Evolutionary conservation across 768 basidiomycete genomes (phyloP).

Genomic region (Pisolithus tinctorius): DNA sequence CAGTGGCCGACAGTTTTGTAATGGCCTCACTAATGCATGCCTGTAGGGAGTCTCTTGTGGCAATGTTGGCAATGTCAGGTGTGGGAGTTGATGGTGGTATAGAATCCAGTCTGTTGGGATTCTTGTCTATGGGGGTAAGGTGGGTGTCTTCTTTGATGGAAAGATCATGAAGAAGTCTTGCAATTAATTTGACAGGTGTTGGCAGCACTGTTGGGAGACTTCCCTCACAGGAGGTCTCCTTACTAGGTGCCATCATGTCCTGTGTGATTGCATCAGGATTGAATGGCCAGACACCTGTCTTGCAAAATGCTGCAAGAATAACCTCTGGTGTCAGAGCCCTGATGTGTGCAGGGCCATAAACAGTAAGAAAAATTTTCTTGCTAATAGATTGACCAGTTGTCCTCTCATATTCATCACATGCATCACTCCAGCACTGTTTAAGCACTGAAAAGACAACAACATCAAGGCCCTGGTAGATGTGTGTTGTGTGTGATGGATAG

Average conservation of each 20-base stretch:
- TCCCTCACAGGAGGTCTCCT: neutral
- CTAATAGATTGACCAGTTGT: slow-evolving; percentile 11
- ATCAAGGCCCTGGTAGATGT: slow-evolving; percentile 38
- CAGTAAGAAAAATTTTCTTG: slow-evolving; percentile 32
- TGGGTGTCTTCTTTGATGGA: neutral
- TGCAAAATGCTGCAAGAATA: slow-evolving; percentile 19
- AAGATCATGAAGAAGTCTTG: no score
- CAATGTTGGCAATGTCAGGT: no score
- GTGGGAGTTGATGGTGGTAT: no score
- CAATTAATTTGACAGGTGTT: slow-evolving; percentile 1
- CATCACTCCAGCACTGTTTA: slow-evolving; percentile 22
- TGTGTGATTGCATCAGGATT: slow-evolving; percentile 14
- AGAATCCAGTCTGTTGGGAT: no score
- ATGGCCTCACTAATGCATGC: no score
- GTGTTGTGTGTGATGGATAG: no score
- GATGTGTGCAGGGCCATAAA: slow-evolving; percentile 30
- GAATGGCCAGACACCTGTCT: slow-evolving; percentile 23
- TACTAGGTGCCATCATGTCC: slow-evolving; percentile 19
- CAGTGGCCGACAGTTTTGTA: no score
- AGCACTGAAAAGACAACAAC: slow-evolving; percentile 28
- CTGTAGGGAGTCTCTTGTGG: no score
- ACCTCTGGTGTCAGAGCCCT: slow-evolving; percentile 3
- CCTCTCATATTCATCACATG: slow-evolving; percentile 16
- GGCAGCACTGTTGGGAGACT: neutral
- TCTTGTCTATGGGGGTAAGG: neutral